Percentiles rank a stretch among this genome's conserved stretches.
Conservation (phyloP, 2,329 filamentous ascomycete genomes). For the Cryphonectria naterciae region DNA sequence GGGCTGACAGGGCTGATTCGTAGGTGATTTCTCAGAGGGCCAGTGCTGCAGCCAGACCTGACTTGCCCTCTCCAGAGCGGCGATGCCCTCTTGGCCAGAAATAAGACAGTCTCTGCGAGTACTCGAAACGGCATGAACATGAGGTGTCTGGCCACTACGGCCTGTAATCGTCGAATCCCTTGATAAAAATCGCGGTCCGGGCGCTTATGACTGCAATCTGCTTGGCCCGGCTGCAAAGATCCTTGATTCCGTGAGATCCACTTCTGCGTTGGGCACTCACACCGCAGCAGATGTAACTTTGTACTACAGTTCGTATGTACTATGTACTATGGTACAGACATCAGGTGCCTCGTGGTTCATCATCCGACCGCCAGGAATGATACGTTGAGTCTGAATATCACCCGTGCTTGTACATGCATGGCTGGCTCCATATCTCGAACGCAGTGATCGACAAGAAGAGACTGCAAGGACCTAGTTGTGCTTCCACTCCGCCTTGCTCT, state of each 20-base stretch:
- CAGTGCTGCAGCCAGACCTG: background rate
- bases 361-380: slow-evolving; percentile 5
- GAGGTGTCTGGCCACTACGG: slow-evolving; percentile 4
- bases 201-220: slow-evolving; percentile 27
- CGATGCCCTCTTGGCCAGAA: background rate
- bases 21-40: background rate
- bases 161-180: slow-evolving; percentile 1
- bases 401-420: background rate
- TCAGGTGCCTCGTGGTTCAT: slow-evolving; percentile 13
- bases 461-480: slow-evolving; percentile 62
- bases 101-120: background rate
- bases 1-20: slow-evolving; percentile 10
- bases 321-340: slow-evolving; percentile 5
- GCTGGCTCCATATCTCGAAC: background rate
- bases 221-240: slow-evolving; percentile 22
- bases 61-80: background rate
- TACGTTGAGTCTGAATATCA: background rate
- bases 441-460: background rate
- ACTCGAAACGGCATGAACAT: background rate
- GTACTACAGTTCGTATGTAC: background rate
- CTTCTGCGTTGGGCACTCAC: slow-evolving; percentile 20
- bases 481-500: slow-evolving; percentile 90
- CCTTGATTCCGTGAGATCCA: slow-evolving; percentile 21
- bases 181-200: slow-evolving; percentile 10
- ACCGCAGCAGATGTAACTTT: slow-evolving; percentile 12